Conservation (phyloP, 441 rosid species). For the Hura crepitans region DNA sequence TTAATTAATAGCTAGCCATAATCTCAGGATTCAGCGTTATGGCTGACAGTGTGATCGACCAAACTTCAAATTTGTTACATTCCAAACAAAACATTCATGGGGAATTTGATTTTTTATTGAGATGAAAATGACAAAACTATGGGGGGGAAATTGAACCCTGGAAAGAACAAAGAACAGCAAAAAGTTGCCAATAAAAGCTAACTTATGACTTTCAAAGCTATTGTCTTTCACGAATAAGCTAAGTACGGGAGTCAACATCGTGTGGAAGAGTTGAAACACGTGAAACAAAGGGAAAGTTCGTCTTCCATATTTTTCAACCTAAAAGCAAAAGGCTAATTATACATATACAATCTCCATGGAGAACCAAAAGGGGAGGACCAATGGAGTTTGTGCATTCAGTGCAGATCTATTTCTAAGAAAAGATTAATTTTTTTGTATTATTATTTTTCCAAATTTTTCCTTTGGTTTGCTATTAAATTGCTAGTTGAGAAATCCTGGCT, state of each 20-base stretch:
- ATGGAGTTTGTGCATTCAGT: neutral
- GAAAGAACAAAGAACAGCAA: too few species aligned
- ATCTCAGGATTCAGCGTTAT: too few species aligned
- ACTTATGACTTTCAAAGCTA: neutral
- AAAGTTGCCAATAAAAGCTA: too few species aligned
- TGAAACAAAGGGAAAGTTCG: neutral
- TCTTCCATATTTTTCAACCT: neutral
- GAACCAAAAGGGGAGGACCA: constrained; percentile 1
- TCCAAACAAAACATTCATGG: neutral
- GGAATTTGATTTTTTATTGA: too few species aligned
- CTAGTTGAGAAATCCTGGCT: constrained; percentile 13
- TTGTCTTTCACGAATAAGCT: neutral
- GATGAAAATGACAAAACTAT: too few species aligned
- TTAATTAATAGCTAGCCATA: too few species aligned
- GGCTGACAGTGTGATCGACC: too few species aligned
- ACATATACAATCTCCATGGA: neutral
- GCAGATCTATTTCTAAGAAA: constrained; percentile 2
- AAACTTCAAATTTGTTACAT: neutral
- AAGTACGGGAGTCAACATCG: neutral
- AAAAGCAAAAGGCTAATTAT: constrained; percentile 3
- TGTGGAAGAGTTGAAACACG: neutral
- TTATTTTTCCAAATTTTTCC: constrained; percentile 7
- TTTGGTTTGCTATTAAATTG: neutral
- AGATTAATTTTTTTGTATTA: neutral
- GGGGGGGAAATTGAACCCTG: too few species aligned